Percentiles rank a stretch among this genome's conserved stretches.
These are phyloP conservation scores for Tribonema minus DNA, from an alignment of 108 stramenopile species.

Conservation along the genomic window DNA sequence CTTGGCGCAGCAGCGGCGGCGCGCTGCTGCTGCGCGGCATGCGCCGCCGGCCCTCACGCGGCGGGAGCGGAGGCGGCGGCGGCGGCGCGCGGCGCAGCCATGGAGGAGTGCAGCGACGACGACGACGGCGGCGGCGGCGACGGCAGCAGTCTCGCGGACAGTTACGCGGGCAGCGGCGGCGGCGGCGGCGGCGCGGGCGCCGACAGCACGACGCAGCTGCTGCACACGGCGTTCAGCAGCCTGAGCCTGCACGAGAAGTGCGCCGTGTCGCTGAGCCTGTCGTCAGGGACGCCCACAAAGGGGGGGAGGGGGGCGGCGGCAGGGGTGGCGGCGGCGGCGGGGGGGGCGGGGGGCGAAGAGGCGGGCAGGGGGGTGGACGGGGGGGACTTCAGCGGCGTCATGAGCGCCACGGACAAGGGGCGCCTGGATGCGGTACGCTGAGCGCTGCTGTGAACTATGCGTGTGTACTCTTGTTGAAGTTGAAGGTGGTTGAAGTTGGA, in stretches of 20 bases:
- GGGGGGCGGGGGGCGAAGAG: background rate
- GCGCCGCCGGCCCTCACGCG: no score
- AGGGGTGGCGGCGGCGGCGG: background rate
- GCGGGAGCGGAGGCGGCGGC: background rate
- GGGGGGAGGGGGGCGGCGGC: background rate
- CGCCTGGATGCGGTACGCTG: slow-evolving; percentile 10
- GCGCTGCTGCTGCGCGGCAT: background rate
- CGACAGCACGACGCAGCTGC: slow-evolving; percentile 20
- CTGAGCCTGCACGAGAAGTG: slow-evolving; percentile 56
- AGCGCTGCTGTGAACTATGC: no score
- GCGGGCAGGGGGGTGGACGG: slow-evolving; percentile 9
- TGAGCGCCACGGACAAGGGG: slow-evolving; percentile 40
- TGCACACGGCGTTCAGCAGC: slow-evolving; percentile 40
- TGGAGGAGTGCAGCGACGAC: background rate
- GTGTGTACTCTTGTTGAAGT: no score
- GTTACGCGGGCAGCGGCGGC: background rate
- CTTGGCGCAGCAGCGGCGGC: background rate
- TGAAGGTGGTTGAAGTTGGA: no score
- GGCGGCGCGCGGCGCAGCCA: background rate
- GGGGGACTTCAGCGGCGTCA: slow-evolving; percentile 32
- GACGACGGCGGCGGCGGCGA: background rate
- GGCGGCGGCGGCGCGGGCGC: background rate
- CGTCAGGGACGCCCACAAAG: slow-evolving; percentile 14
- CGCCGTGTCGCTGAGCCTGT: slow-evolving; percentile 43
- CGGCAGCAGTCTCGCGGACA: background rate